Evolutionary conservation across 1,284 basidiomycete species (phyloP), one percentile per base, ranked within the genome.

Genomic region (Bondarzewia mesenterica): DNA sequence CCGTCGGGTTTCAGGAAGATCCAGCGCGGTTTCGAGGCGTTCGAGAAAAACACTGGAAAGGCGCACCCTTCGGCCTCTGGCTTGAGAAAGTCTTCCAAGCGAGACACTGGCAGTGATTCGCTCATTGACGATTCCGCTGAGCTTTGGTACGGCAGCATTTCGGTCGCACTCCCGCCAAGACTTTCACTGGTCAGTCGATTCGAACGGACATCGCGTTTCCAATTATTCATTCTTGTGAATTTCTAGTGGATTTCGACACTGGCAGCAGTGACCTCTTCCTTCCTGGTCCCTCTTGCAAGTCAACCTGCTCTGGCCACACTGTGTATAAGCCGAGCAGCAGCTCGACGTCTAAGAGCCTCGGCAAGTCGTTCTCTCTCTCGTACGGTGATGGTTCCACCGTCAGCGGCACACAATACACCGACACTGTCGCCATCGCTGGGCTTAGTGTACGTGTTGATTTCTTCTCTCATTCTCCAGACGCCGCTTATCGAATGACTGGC

Each of bases 321-420:
- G 18, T 23, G 10, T 72, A 70, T 54, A 48, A 63, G 26, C 63
- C 70, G 14, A 51, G 46, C 8, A 20, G 46, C 8, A 72, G 67
- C 44, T 60, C 60, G 3, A 58, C 68, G 0, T 52, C 69, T n/a
- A 39, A 53, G 2, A 50, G 64, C 47, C 45, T 63, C 25, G 25
- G 54, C n/a, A 48, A 46, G 27, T 48, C 40, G 0, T 72, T 69
- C 56, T 39, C 42, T 1, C 51, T 67, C 14, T 2, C 36, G 10
- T 73, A 64, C 38, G 67, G 62, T 2, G 67, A 71, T 50, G 64
- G 65, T 15, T 65, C 68, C 5, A 48, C 50, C 10, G 63, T 63
- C 23, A 14, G n/a, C 6, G 63, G 67, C n/a, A 50, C 59, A 38
- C 54, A 66, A 51, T 70, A 64, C 48, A 50, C 51, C 18, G 71